A percentile compares a stretch with the other conserved stretches of the same genome.
Conservation (phyloP, 78 protist species). For the Dictyostelium citrinum region DNA sequence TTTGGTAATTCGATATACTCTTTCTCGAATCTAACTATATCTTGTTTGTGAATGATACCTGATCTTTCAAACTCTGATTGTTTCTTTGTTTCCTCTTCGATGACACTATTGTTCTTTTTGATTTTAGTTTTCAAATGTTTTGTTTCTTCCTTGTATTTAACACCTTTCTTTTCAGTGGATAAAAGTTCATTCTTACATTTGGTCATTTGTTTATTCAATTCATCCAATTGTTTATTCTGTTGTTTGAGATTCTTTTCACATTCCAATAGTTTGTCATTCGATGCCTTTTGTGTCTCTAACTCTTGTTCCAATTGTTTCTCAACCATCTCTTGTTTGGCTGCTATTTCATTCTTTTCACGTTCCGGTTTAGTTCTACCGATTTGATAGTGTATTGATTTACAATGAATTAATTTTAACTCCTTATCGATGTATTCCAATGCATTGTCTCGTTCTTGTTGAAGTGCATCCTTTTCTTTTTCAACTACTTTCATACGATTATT, state of each 20-base stretch:
- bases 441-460: constrained; percentile 90
- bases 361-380: background rate
- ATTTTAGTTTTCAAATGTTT: constrained; percentile 49
- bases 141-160: constrained; percentile 39
- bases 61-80: background rate
- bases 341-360: background rate
- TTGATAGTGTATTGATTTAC: constrained; percentile 5
- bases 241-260: constrained; percentile 25
- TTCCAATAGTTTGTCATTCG: constrained; percentile 10
- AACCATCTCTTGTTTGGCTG: background rate
- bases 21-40: constrained; percentile 13
- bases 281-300: background rate
- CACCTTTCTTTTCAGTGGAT: background rate
- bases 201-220: background rate
- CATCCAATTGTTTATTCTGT: constrained; percentile 14
- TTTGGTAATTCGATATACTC: constrained; percentile 20
- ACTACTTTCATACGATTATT: constrained; percentile 77
- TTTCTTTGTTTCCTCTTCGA: constrained; percentile 55
- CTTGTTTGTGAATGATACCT: background rate
- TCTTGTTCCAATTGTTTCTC: constrained; percentile 40
- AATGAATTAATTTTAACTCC: constrained; percentile 52
- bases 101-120: constrained; percentile 18
- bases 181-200: constrained; percentile 16
- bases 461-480: constrained; percentile 67
- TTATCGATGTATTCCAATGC: constrained; percentile 90